phyloP scores from a whole-genome alignment of 768 basidiomycete genomes.

The Sarcomyxa edulis region DNA sequence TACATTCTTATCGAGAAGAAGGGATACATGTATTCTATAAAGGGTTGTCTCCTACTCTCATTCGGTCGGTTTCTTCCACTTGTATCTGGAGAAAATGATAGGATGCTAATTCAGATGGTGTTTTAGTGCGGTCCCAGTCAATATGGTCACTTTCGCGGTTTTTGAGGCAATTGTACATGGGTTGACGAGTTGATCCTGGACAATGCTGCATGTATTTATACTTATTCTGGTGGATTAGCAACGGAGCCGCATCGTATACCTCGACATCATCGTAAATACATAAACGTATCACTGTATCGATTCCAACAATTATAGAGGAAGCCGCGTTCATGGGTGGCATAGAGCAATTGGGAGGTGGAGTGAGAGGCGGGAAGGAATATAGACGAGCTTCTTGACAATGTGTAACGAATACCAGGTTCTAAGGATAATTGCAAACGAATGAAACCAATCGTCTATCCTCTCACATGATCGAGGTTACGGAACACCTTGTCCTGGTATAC shows the following conservation, averaged over 20 bases:
- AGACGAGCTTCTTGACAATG: no score
- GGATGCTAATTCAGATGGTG: not conserved
- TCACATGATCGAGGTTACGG: no score
- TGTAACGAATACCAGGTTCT: no score
- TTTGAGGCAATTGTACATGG: conserved; percentile 58
- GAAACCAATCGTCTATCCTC: no score
- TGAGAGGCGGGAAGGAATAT: no score
- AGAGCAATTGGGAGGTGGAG: no score
- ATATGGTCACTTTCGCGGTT: conserved; percentile 74
- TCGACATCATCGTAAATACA: not conserved
- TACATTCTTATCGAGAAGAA: conserved; percentile 55
- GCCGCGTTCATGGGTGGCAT: no score
- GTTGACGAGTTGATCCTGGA: no score
- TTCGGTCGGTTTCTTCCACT: conserved; percentile 46
- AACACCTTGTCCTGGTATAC: no score
- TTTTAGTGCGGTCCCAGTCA: conserved; percentile 74
- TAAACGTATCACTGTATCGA: not conserved
- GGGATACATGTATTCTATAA: conserved; percentile 69
- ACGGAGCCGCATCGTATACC: not conserved
- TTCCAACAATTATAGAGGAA: conserved; percentile 1
- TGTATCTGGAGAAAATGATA: conserved; percentile 2
- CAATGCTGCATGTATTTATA: no score
- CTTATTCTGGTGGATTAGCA: no score
- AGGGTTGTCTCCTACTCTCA: conserved; percentile 75
- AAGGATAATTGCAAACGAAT: no score